Percentiles rank a stretch among this genome's conserved stretches.
Conservation (phyloP, 495 filamentous ascomycete species). For the Bacidia gigantensis region DNA sequence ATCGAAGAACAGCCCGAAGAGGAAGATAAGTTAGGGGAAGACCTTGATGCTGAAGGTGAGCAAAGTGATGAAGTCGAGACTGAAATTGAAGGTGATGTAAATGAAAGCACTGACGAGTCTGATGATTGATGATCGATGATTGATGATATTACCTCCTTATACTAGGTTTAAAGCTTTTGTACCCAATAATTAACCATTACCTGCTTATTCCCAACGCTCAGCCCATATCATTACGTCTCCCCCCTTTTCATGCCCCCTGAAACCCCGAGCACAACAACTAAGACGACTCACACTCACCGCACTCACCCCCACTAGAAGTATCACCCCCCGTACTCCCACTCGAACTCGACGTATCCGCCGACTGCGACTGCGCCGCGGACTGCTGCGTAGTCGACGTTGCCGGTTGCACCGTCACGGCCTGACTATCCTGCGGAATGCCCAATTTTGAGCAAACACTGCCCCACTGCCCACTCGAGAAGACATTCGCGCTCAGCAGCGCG, state of each 20-base stretch:
- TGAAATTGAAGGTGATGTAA: background rate
- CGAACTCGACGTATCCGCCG: background rate
- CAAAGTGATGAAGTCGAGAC: constrained; percentile 12
- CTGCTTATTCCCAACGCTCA: background rate
- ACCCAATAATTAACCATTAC: background rate
- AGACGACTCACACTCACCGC: constrained; percentile 11
- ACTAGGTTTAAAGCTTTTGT: background rate
- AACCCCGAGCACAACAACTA: background rate
- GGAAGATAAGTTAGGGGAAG: constrained; percentile 28
- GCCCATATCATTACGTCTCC: background rate
- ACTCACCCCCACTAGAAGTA: constrained; percentile 2
- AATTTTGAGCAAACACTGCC: background rate
- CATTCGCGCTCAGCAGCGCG: background rate
- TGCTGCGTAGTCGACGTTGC: too few relatives aligned
- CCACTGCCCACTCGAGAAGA: background rate
- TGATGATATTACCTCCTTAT: background rate
- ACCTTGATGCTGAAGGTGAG: constrained; percentile 26
- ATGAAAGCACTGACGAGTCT: background rate
- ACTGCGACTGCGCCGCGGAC: background rate
- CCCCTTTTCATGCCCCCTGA: background rate
- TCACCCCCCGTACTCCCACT: constrained; percentile 5
- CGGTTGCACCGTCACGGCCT: background rate
- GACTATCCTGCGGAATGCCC: background rate
- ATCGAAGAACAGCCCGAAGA: constrained; percentile 26
- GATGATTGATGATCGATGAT: constrained; percentile 1